A percentile compares a stretch with the other conserved stretches of the same genome.
Evolutionary conservation across 2,329 filamentous ascomycete species (phyloP).

Genomic region (Ascochyta fabae): DNA sequence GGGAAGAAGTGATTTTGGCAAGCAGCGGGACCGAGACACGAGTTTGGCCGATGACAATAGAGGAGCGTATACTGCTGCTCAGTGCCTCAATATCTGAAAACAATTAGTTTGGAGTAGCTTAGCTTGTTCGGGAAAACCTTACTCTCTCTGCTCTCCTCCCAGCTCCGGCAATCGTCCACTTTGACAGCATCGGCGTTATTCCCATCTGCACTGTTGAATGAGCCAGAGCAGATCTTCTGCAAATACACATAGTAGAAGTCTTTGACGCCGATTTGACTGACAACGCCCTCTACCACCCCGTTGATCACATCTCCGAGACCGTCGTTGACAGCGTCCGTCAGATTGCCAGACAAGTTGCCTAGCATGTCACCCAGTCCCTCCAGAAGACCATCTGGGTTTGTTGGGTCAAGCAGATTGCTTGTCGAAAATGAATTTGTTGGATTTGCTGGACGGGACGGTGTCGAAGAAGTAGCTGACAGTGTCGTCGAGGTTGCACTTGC

Average conservation of each 20-base stretch:
- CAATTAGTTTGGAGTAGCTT: not conserved
- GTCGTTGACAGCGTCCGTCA: conserved; percentile 19
- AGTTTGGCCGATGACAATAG: conserved; percentile 21
- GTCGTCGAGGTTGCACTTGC: conserved; percentile 9
- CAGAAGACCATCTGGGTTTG: conserved; percentile 17
- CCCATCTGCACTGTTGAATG: not conserved
- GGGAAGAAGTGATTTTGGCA: conserved; percentile 12
- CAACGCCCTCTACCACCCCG: conserved; percentile 10
- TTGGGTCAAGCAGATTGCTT: conserved; percentile 16
- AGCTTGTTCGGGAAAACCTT: not conserved
- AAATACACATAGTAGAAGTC: conserved; percentile 26
- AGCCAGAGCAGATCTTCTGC: conserved; percentile 16
- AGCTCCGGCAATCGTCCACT: conserved; percentile 20
- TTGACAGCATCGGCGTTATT: not conserved
- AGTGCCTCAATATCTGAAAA: conserved; percentile 13
- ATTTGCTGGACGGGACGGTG: conserved; percentile 10
- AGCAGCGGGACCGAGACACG: conserved; percentile 26
- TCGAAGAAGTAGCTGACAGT: conserved; percentile 4
- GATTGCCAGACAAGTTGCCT: conserved; percentile 10
- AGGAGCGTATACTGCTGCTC: conserved; percentile 14
- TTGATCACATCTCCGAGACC: conserved; percentile 21
- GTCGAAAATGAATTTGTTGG: conserved; percentile 18
- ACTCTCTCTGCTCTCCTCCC: conserved; percentile 15
- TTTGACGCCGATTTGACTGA: conserved; percentile 10
- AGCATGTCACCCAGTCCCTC: conserved; percentile 6